phyloP scores from a whole-genome alignment of 2,329 filamentous ascomycete genomes.

The Ceratocystis colombiana region DNA sequence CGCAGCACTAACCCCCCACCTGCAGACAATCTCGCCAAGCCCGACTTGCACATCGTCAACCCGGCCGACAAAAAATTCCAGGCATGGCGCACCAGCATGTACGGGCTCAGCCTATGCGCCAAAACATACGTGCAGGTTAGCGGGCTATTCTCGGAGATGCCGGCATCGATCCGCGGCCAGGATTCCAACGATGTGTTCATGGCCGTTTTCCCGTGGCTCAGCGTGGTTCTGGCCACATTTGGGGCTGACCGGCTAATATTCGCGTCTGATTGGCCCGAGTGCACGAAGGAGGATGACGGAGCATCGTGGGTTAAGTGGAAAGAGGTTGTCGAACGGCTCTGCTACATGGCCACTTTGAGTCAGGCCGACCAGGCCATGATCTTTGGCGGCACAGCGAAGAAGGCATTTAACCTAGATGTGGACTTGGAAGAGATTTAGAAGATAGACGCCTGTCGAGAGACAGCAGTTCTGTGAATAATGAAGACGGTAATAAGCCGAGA shows the following conservation, averaged over 20 bases:
- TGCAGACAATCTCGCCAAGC: conserved; percentile 81
- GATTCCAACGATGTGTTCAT: conserved; percentile 50
- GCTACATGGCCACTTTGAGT: conserved; percentile 51
- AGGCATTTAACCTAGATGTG: conserved; percentile 48
- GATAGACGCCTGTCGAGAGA: background rate
- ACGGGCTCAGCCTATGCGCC: conserved; percentile 52
- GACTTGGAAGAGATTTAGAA: conserved; percentile 13
- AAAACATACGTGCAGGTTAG: conserved; percentile 86
- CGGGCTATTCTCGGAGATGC: conserved; percentile 72
- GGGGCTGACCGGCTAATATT: conserved; percentile 70
- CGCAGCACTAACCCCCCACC: background rate
- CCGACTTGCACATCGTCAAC: conserved; percentile 58
- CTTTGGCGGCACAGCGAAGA: conserved; percentile 61
- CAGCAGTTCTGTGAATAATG: background rate
- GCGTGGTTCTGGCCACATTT: conserved; percentile 62
- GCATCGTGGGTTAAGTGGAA: conserved; percentile 68
- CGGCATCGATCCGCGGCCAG: conserved; percentile 42
- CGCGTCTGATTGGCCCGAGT: conserved; percentile 89
- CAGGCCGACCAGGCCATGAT: conserved; percentile 55
- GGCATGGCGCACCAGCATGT: conserved; percentile 60
- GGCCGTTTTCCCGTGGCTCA: conserved; percentile 59
- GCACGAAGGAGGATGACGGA: conserved; percentile 46
- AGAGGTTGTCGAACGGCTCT: conserved; percentile 55
- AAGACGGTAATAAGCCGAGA: background rate
- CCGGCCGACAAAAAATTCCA: conserved; percentile 49